Base-by-base conservation (phyloP, 257 asterid species). In the Mentha longifolia region DNA sequence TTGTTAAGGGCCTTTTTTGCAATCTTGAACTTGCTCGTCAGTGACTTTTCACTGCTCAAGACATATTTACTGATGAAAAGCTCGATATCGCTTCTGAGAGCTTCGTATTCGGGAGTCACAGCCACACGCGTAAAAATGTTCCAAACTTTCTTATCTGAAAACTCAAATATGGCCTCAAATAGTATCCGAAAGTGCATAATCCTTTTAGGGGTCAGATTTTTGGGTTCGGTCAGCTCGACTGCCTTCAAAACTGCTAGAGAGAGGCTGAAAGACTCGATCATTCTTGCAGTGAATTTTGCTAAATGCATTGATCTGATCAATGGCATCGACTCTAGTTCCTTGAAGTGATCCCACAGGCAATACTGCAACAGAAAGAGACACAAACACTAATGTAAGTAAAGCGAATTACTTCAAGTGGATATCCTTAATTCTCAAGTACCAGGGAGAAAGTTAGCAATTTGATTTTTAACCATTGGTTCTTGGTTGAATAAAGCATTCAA, bases 291-390 rank as follows among this genome's bases (percentile, higher is more conserved):
- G 78, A 94, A 91, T 76, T 89, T 91, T 6, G 98, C 76, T 51
- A 95, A 86, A 83, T 95, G 91, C 95, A 95, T 85, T 45, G 98
- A 95, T 85, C 92, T 87, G 50, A 81, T 54, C 85, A 89, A 83
- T 20, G 85, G 63, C 95, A 83, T 92, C 4, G 92, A 82, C 61
- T 89, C 99, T 79, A 95, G 79, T 71, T 92, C 95, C 85, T 89
- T 92, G 86, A 86, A 87, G 77, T 88, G 96, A 77, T 95, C 99
- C 99, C 99, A 95, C 76, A 92, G 57, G 77, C 99, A 89, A 74
- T 84, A 95, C 98, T 95, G 89, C 77, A 60, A 60, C 28, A 39
- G 16, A 42, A 50, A 62, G 57, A 16, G 54, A 50, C n/a, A 13
- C 9, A 35, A 37, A 30, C 11, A 61, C 10, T 22, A 35, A 9